These are phyloP conservation scores for Calonectria multiphialidica DNA, from an alignment of 2,329 filamentous ascomycete genomes.

Conservation along the genomic window DNA sequence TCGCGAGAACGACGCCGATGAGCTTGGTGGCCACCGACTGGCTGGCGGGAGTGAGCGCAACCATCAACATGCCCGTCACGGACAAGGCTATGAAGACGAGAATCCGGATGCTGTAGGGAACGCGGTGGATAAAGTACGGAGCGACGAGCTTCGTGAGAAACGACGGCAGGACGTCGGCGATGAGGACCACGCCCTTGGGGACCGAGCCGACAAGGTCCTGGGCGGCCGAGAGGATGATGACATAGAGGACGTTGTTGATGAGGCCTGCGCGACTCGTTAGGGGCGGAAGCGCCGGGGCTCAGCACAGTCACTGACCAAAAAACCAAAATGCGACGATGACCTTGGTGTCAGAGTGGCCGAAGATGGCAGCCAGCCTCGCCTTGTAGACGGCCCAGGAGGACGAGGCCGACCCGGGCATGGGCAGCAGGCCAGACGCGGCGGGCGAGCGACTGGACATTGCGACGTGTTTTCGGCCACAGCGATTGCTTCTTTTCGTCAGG, in stretches of 20 bases:
- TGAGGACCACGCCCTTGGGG: conserved; percentile 92
- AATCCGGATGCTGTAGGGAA: conserved; percentile 84
- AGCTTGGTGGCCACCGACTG: conserved; percentile 80
- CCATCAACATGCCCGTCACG: conserved; percentile 87
- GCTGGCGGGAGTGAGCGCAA: conserved; percentile 80
- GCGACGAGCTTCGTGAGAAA: conserved; percentile 90
- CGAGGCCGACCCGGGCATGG: conserved; percentile 68
- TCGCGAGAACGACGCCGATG: conserved; percentile 85
- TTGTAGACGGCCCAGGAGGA: conserved; percentile 82
- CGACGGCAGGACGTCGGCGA: conserved; percentile 91
- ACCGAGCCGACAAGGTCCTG: conserved; percentile 94
- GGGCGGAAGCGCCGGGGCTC: background rate
- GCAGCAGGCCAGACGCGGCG: conserved; percentile 61
- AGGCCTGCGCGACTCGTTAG: conserved; percentile 47
- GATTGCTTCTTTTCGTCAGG: conserved; percentile 6
- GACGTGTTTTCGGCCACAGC: background rate
- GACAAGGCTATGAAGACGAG: conserved; percentile 81
- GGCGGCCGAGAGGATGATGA: conserved; percentile 94
- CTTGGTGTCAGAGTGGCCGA: conserved; percentile 76
- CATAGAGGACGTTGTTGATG: conserved; percentile 98
- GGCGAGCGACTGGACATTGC: conserved; percentile 53
- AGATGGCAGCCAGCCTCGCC: conserved; percentile 71
- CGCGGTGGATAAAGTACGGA: conserved; percentile 91
- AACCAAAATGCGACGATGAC: conserved; percentile 91
- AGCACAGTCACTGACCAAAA: conserved; percentile 73